phyloP scores from a whole-genome alignment of 2,329 filamentous ascomycete species.

The Aspergillus novofumigatus region DNA sequence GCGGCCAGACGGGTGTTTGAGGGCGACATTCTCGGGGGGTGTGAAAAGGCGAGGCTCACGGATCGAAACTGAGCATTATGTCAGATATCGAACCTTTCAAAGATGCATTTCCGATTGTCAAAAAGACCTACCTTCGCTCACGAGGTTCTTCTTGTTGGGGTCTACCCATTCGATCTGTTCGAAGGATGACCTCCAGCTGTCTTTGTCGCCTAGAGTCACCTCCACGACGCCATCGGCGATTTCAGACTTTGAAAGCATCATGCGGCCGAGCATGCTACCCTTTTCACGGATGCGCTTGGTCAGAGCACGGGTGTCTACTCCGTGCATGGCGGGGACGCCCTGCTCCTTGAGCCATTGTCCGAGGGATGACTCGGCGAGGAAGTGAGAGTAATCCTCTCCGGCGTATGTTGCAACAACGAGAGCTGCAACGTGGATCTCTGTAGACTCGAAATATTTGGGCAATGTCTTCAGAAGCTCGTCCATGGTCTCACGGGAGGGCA shows the following conservation, averaged over 20 bases:
- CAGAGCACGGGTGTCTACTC: constrained; percentile 86
- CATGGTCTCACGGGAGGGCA: constrained; percentile 78
- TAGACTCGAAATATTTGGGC: constrained; percentile 89
- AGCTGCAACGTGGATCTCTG: constrained; percentile 87
- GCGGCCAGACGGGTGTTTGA: constrained; percentile 85
- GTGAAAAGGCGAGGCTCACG: constrained; percentile 80
- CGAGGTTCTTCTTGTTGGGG: constrained; percentile 88
- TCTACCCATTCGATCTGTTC: constrained; percentile 84
- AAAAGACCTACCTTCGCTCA: constrained; percentile 76
- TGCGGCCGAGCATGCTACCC: constrained; percentile 91
- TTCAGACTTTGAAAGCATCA: constrained; percentile 67
- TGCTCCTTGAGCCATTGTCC: constrained; percentile 96
- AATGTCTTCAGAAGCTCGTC: constrained; percentile 82
- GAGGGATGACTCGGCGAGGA: constrained; percentile 83
- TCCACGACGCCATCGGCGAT: constrained; percentile 34
- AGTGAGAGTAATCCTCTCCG: constrained; percentile 93
- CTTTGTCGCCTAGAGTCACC: constrained; percentile 38
- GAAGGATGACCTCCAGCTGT: constrained; percentile 58
- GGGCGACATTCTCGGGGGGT: constrained; percentile 63
- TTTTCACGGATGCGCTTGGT: constrained; percentile 92
- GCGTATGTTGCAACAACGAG: constrained; percentile 87
- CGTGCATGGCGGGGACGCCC: constrained; percentile 87
- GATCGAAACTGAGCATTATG: constrained; percentile 69
- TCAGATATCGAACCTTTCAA: constrained; percentile 1
- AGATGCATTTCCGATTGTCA: not conserved